Evolutionary conservation across 2,329 filamentous ascomycete species (phyloP), one percentile per base, ranked within the genome.

Genomic region (Capronia coronata): DNA sequence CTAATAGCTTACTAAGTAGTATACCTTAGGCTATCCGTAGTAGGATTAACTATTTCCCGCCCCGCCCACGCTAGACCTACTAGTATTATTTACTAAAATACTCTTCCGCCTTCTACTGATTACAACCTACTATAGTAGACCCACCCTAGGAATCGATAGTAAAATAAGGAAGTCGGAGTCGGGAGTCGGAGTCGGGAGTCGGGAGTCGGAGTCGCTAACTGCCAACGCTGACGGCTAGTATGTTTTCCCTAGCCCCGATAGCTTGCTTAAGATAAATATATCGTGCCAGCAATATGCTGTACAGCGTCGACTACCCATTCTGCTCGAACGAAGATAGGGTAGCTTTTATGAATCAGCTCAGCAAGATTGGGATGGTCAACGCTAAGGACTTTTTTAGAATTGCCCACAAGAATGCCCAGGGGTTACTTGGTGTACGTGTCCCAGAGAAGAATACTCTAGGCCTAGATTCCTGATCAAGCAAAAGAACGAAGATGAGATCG

Each of bases 261-360:
- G 68, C 68, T 13, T 64, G 64, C 27, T 47, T 72, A 39, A 52
- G 71, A 43, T 61, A 56, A 41, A 59, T 59, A n/a, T 60, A 54
- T 38, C 57, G 57, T 14, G 65, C 71, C n/a, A 75, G 78, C 19
- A 67, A 68, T 11, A 68, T 82, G 1, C 48, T 82, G 59, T 80
- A 75, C 58, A 78, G 74, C 52, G 73, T 79, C 8, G 77, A 80
- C 57, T 80, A 79, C 56, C 79, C 78, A 0, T 79, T 80, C 43
- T 69, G 69, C 37, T 65, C 65, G 41, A 78, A 73, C 51, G 70
- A 74, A 49, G 70, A 71, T 11, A 77, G 76, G 0, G 61, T 67
- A 21, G 64, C 63, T 6, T 78, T 75, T 56, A 64, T 80, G 46
- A 59, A 69, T 42, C 72, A 76, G 51, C 60, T 81, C 34, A 65